phyloP scores from a whole-genome alignment of 2,329 filamentous ascomycete species.

The Fusarium odoratissimum region DNA sequence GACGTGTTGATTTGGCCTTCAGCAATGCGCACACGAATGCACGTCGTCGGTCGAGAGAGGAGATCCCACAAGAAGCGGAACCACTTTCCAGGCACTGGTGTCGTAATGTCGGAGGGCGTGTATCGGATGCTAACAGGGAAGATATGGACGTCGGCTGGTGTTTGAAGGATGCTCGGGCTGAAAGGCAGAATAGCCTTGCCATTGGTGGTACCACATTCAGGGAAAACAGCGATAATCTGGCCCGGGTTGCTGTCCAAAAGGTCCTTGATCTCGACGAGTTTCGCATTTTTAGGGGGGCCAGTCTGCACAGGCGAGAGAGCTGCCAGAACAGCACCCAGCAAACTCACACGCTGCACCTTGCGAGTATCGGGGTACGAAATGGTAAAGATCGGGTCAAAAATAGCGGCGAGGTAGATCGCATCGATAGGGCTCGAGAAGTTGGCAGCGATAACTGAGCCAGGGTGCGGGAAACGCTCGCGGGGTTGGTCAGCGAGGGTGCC shows the following conservation, averaged over 20 bases:
- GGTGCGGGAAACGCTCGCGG: slow-evolving; percentile 78
- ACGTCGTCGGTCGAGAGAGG: slow-evolving; percentile 85
- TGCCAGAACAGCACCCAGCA: slow-evolving; percentile 78
- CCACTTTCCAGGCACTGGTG: slow-evolving; percentile 83
- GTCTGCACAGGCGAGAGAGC: slow-evolving; percentile 73
- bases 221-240: slow-evolving; percentile 86
- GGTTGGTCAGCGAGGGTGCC: slow-evolving; percentile 85
- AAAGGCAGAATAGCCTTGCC: slow-evolving; percentile 89
- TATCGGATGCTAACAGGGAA: slow-evolving; percentile 94
- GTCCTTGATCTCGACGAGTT: slow-evolving; percentile 69
- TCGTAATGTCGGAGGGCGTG: slow-evolving; percentile 88
- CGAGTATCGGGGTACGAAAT: slow-evolving; percentile 80
- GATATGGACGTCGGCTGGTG: slow-evolving; percentile 76
- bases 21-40: slow-evolving; percentile 90
- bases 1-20: slow-evolving; percentile 72
- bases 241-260: slow-evolving; percentile 76
- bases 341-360: slow-evolving; percentile 79
- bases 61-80: slow-evolving; percentile 85
- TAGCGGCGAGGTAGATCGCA: slow-evolving; percentile 90
- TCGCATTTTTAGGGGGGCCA: slow-evolving; percentile 57
- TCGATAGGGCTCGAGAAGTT: slow-evolving; percentile 95
- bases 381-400: slow-evolving; percentile 97
- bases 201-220: slow-evolving; percentile 94
- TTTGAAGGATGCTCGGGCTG: slow-evolving; percentile 78
- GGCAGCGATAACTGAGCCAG: slow-evolving; percentile 85